Conservation (phyloP, 768 basidiomycete genomes). For the Suillus ampliporus region DNA sequence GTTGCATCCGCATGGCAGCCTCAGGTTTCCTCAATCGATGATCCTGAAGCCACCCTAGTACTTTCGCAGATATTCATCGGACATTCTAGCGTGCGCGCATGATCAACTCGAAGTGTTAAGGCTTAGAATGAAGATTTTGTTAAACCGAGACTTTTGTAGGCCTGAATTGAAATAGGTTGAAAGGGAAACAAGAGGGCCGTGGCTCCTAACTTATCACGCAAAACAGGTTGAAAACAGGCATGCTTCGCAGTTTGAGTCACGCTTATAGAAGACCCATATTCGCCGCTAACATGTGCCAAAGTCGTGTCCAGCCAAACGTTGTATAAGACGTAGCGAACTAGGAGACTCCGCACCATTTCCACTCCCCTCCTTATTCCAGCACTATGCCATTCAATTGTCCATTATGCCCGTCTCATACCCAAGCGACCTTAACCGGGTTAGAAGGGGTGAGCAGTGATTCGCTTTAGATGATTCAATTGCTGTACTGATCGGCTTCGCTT, state of each 20-base stretch:
- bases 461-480: not conserved
- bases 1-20: slow-evolving; percentile 7
- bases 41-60: not conserved
- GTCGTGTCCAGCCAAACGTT: slow-evolving; percentile 1
- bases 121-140: not conserved
- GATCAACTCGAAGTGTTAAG: not conserved
- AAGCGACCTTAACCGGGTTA: not conserved
- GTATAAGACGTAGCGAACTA: slow-evolving; percentile 1
- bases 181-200: no score
- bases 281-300: slow-evolving; percentile 8
- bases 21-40: not conserved
- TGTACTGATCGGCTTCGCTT: not conserved
- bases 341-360: not conserved
- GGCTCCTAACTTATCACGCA: not conserved
- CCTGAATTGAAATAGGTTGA: no score
- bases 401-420: slow-evolving; percentile 2
- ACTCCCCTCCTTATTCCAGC: not conserved
- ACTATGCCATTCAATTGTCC: slow-evolving; percentile 5
- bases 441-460: slow-evolving; percentile 1
- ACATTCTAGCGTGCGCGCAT: not conserved
- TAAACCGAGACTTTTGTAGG: not conserved
- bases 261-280: not conserved
- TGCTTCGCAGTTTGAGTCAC: slow-evolving; percentile 3
- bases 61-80: not conserved
- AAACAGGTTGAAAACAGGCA: slow-evolving; percentile 1